Evolutionary conservation across 2,329 filamentous ascomycete species (phyloP).

Genomic region (Biscogniauxia marginata): DNA sequence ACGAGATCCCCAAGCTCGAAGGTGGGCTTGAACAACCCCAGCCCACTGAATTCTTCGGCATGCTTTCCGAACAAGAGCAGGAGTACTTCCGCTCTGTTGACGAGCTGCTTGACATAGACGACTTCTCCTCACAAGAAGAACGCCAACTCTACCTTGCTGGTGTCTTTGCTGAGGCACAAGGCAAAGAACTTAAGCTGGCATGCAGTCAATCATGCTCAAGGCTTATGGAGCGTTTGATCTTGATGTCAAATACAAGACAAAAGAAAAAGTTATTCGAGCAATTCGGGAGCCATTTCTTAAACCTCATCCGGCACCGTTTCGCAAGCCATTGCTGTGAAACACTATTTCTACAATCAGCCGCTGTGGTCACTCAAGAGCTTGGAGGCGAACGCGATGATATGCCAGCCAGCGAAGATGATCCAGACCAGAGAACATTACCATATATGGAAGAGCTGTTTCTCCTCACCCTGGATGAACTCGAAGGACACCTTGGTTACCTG

Average conservation of each 20-base stretch:
- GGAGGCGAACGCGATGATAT: conserved; percentile 47
- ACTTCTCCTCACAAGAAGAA: conserved; percentile 77
- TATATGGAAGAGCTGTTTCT: conserved; percentile 86
- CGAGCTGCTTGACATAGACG: conserved; percentile 84
- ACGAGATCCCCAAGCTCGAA: conserved; percentile 10
- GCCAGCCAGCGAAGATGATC: conserved; percentile 40
- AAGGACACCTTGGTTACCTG: conserved; percentile 77
- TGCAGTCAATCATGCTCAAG: conserved; percentile 95
- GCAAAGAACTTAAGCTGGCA: conserved; percentile 93
- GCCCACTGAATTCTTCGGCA: conserved; percentile 74
- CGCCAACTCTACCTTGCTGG: conserved; percentile 71
- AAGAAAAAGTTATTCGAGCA: conserved; percentile 84
- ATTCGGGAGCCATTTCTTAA: conserved; percentile 82
- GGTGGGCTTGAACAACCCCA: conserved; percentile 20
- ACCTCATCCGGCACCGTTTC: conserved; percentile 91
- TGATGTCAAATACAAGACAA: conserved; percentile 74
- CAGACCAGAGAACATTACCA: conserved; percentile 48
- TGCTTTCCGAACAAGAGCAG: conserved; percentile 89
- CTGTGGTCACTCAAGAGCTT: conserved; percentile 73
- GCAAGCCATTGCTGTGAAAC: conserved; percentile 97
- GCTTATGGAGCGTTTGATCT: conserved; percentile 86
- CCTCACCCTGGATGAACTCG: conserved; percentile 80
- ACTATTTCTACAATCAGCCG: conserved; percentile 80
- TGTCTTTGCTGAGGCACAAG: conserved; percentile 81
- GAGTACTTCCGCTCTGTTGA: conserved; percentile 93